These are phyloP conservation scores for Aspergillus sp. DNA, from an alignment of 2,329 filamentous ascomycete species.

Conservation along the genomic window DNA sequence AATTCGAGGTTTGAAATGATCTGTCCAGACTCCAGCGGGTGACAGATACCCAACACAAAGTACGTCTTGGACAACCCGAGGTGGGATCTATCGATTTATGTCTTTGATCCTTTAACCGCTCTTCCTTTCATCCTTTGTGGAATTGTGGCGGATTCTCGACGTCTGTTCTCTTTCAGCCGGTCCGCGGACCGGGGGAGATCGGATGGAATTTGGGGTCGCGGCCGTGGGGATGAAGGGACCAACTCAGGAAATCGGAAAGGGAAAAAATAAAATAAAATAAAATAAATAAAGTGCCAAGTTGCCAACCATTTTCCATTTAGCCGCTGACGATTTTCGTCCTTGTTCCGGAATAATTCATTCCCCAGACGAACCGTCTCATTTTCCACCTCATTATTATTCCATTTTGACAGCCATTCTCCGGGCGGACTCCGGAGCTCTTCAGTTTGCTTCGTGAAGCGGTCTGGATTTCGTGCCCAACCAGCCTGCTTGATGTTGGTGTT, in stretches of 20 bases:
- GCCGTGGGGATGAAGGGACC: not conserved
- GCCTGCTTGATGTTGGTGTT: not conserved
- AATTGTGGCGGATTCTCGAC: too few species aligned
- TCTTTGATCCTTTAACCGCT: not conserved
- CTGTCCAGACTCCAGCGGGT: not conserved
- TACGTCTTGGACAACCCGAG: not conserved
- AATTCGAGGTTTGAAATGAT: not conserved
- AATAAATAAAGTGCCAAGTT: not conserved
- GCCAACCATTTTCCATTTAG: not conserved
- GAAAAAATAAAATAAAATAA: not conserved
- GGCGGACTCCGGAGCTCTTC: too few species aligned
- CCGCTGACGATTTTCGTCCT: not conserved
- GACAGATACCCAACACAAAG: not conserved
- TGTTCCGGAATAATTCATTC: not conserved
- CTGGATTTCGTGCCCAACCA: not conserved
- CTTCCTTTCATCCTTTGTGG: conserved; percentile 4
- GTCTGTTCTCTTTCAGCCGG: conserved; percentile 6
- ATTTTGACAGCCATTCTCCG: too few species aligned
- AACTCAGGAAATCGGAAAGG: not conserved
- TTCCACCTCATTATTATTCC: too few species aligned
- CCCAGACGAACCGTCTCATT: not conserved
- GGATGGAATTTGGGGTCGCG: conserved; percentile 17
- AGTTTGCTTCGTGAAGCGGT: not conserved
- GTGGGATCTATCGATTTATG: conserved; percentile 8
- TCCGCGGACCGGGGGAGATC: conserved; percentile 25